phyloP scores from a whole-genome alignment of 306 rosid genomes.

The Alnus glutinosa region DNA sequence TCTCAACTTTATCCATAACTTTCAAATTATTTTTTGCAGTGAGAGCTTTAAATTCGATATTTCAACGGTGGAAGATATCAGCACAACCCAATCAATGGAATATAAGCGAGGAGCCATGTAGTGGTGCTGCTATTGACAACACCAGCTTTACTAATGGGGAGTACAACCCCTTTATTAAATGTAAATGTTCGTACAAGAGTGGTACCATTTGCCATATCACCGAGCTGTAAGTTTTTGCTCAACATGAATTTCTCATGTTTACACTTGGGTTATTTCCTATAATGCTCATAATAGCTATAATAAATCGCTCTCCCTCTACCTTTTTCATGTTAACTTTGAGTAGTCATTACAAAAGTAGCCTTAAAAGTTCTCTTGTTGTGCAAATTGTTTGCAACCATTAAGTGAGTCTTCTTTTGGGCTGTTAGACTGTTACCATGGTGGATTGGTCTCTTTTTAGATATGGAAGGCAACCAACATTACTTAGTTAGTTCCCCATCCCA shows the following conservation, averaged over 20 bases:
- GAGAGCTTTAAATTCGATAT: slow-evolving; percentile 58
- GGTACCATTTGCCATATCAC: slow-evolving; percentile 60
- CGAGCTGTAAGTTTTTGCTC: slow-evolving; percentile 41
- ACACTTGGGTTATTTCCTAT: not conserved
- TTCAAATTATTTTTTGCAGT: slow-evolving; percentile 34
- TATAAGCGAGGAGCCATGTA: slow-evolving; percentile 66
- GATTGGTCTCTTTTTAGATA: not conserved
- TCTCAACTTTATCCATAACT: not conserved
- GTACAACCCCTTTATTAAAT: slow-evolving; percentile 70
- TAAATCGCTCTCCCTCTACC: not conserved
- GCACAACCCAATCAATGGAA: slow-evolving; percentile 55
- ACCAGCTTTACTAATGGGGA: not conserved
- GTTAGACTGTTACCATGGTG: not conserved
- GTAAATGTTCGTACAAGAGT: slow-evolving; percentile 45
- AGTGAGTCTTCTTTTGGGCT: not conserved
- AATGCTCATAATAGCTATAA: not conserved
- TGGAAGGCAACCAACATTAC: not conserved
- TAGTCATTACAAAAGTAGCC: not conserved
- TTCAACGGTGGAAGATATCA: slow-evolving; percentile 46
- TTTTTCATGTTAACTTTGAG: not conserved
- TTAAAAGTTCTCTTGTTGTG: not conserved
- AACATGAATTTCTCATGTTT: not conserved
- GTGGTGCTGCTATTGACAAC: slow-evolving; percentile 51
- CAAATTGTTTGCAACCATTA: not conserved
- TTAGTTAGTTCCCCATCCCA: not conserved